Evolutionary conservation across 352 stramenopile species (phyloP), one percentile per base, ranked within the genome.

Genomic region (Thraustotheca clavata): DNA sequence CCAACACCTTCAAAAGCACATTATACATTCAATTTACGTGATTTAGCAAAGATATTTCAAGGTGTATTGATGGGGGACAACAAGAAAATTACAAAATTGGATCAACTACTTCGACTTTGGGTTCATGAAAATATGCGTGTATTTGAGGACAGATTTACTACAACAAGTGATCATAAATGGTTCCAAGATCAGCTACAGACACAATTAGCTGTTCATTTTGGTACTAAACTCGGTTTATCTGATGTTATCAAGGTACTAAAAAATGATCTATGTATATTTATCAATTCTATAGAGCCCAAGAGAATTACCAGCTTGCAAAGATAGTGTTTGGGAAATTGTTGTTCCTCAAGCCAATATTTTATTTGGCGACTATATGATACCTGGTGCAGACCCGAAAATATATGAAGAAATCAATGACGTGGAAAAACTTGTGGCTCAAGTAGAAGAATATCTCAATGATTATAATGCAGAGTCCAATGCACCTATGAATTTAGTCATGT

Each of bases 321-420:
- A 72, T 49, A 70, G 71, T 3, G 75, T 73, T 2, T 94, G 84
- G 84, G 71, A 82, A 2, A 60, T 86, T 8, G 80, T 90, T 4
- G 76, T 89, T 32, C 81, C 81, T 14, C 75, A 62, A 0, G 68
- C 47, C 6, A 69, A 75, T 1, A 54, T 96, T 2, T 82, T 98
- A 50, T 98, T 90, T 59, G 90, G 86, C 8, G 94, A 98, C 69
- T 98, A 96, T 65, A 88, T 97, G 80, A 76, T 96, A 0, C 88
- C 88, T 16, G 91, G 90, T 4, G 89, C 87, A 3, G 88, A 97
- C 22, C 88, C 90, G 3, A 93, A 89, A 39, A 67, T 94, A 4
- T 98, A 97, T 65, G 91, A 97, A 59, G 89, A 98, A 54, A 88
- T 96, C 14, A 67, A 79, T 2, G 89, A 96, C 60, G 75, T 96